A percentile compares a stretch with the other conserved stretches of the same genome.
Conservation (phyloP, 2,329 filamentous ascomycete genomes). For the Lasiodiplodia citricola region DNA sequence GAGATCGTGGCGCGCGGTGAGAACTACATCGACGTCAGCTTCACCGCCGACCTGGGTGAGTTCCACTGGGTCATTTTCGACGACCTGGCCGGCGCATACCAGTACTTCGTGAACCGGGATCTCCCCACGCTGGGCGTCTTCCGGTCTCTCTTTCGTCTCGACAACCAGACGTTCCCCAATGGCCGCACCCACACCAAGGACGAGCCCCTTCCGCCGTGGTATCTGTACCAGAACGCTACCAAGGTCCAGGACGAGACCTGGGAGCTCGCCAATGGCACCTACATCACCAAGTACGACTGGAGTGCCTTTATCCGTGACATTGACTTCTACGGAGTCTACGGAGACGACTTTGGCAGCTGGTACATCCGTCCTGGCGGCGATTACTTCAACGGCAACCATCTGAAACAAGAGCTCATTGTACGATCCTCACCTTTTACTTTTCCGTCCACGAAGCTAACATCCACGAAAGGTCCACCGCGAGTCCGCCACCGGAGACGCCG, state of each 20-base stretch:
- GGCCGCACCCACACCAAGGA: constrained; percentile 55
- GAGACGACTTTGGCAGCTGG: constrained; percentile 56
- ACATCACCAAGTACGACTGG: constrained; percentile 60
- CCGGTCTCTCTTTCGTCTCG: constrained; percentile 56
- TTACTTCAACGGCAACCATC: constrained; percentile 54
- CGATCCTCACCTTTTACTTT: too few species aligned
- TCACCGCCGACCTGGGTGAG: constrained; percentile 54
- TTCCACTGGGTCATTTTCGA: constrained; percentile 60
- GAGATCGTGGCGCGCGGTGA: constrained; percentile 37
- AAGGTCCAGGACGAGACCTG: constrained; percentile 63
- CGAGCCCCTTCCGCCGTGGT: constrained; percentile 51
- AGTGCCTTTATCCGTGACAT: constrained; percentile 47
- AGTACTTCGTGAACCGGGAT: constrained; percentile 59
- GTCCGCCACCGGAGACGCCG: constrained; percentile 55
- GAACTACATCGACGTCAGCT: constrained; percentile 56
- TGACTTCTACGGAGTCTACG: constrained; percentile 58
- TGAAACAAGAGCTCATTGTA: constrained; percentile 58
- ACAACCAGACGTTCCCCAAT: constrained; percentile 55
- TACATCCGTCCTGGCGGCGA: constrained; percentile 45
- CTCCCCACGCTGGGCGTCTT: constrained; percentile 57
- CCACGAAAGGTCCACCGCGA: constrained; percentile 51
- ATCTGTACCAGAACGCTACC: constrained; percentile 50
- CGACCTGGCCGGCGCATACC: constrained; percentile 57
- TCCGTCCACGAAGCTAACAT: neutral
- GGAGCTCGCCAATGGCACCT: constrained; percentile 53